Conservation (phyloP, 2,329 filamentous ascomycete genomes). For the Thermomyces lanuginosus region DNA sequence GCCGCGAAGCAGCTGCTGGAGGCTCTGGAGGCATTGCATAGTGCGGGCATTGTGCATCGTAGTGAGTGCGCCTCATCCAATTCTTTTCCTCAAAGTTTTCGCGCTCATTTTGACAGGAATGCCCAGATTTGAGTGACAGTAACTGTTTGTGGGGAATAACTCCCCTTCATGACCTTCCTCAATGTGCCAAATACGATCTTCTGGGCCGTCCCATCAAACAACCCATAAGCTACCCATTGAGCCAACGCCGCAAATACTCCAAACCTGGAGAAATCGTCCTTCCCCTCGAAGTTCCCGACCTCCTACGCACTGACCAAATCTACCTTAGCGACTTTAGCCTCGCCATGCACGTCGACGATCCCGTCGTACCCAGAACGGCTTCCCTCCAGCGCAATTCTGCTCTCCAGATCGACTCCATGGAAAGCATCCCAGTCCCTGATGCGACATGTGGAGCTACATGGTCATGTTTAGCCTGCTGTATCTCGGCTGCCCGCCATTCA, state of each 20-base stretch:
- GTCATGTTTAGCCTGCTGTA: conserved; percentile 14
- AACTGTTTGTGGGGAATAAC: conserved; percentile 16
- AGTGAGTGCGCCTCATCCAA: too few relatives aligned
- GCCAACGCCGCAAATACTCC: too few relatives aligned
- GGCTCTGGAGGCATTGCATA: conserved; percentile 12
- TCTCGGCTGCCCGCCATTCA: conserved; percentile 10
- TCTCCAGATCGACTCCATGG: conserved; percentile 14
- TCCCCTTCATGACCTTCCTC: conserved; percentile 10
- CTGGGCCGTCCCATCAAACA: conserved; percentile 13
- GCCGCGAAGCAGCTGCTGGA: conserved; percentile 14
- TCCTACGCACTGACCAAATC: conserved; percentile 12
- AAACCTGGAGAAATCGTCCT: conserved; percentile 13
- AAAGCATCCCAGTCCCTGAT: conserved; percentile 11
- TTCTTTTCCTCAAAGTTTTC: background rate
- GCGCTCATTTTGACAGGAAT: conserved; percentile 5
- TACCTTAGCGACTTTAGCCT: conserved; percentile 17
- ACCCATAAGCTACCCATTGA: conserved; percentile 10
- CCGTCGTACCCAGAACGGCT: conserved; percentile 5
- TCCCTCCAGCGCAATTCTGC: conserved; percentile 10
- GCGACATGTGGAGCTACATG: conserved; percentile 20
- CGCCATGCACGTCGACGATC: conserved; percentile 11
- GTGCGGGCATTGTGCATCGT: conserved; percentile 14
- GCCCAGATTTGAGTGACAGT: conserved; percentile 12
- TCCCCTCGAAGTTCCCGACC: conserved; percentile 9
- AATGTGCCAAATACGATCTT: conserved; percentile 12